Evolutionary conservation across 345 rosid genomes (phyloP), one percentile per base, ranked within the genome.

Genomic region (Nasturtium officinale): DNA sequence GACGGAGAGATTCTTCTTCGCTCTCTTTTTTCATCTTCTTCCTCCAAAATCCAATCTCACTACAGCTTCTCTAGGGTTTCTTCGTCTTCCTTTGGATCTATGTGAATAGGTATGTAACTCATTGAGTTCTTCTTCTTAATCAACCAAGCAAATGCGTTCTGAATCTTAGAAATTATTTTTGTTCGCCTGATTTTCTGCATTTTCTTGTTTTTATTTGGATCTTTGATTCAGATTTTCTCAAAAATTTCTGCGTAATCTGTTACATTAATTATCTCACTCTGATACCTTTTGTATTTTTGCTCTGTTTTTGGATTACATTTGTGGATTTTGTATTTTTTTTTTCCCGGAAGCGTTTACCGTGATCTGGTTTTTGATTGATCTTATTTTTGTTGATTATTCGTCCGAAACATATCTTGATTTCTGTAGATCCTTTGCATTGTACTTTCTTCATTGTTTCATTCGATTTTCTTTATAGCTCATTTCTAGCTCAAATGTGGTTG

Each of bases 1-100:
- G 5, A 28, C 37, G 75, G 76, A 76, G 80, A 76, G 66, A 76
- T 69, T 76, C 71, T 63, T 69, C 65, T 37, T 62, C 65, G 59
- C 72, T 77, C 50, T 57, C 67, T 12, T 58, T 58, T n/a, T 56
- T 63, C 62, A 23, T 76, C 75, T 37, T 69, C 75, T 55, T 70
- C 67, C 35, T 56, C 76, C 47, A n/a, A 29, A 70, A 37, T 56
- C 61, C 46, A 47, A 69, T 70, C 75, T 48, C 71, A 64, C 33
- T 35, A 15, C 17, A 64, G 38, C 21, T 70, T 69, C 60, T 46
- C 8, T 69, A 12, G 48, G 58, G 64, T 50, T 37, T 47, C 59
- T 55, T 76, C 65, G 20, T 76, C 52, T 45, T 47, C 43, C 47
- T 63, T 57, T 21, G 20, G 75, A 77, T 70, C 80, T 77, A 48